Base-by-base conservation (phyloP, 2,329 filamentous ascomycete genomes). In the Elsinoe ampelina region DNA sequence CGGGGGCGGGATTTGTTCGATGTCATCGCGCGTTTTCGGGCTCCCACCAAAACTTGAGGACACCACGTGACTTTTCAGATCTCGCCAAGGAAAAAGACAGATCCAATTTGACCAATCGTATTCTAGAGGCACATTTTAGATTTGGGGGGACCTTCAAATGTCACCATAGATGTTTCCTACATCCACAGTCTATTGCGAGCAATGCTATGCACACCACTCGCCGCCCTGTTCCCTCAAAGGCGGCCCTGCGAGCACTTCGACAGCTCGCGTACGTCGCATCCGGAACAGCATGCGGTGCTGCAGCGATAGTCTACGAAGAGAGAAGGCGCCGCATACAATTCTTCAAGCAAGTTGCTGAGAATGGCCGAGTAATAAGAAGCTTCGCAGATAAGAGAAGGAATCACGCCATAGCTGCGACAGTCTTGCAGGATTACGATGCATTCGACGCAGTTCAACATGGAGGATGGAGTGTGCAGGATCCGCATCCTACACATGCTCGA, bases 241-340 rank as follows among this genome's bases (percentile, higher is more conserved):
- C 62, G 30, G 66, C 68, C 43, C 67, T 70, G 48, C 63, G 64
- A 50, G 57, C 67, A 47, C 65, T 72, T 41, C 68, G 68, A 58
- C 68, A 71, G 58, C 67, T 71, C 58, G 70, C 68, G 26, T 71
- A 70, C 61, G 69, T 70, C 55, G 68, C 68, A 12, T 71, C 68
- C 39, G 70, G 69, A 34, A 67, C 68, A n/a, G 68, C 64, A 6
- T 65, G 66, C 5, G 69, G 67, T 30, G 61, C 67, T 11, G 68
- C 63, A 6, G 62, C 66, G n/a, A 43, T 72, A 4, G 66, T 68
- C 57, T 63, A 67, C 8, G 70, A 72, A 58, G 68, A 71, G 60
- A 62, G 68, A 38, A 60, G 70, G 34, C 61, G 70, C 30, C 62
- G 65, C 50, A 69, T 67, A 1, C 59, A 64, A 36, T 54, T 67